A percentile compares a stretch with the other conserved stretches of the same genome.
These are phyloP conservation scores for Meredithiella fracta DNA, from an alignment of 2,329 filamentous ascomycete genomes.

Conservation along the genomic window DNA sequence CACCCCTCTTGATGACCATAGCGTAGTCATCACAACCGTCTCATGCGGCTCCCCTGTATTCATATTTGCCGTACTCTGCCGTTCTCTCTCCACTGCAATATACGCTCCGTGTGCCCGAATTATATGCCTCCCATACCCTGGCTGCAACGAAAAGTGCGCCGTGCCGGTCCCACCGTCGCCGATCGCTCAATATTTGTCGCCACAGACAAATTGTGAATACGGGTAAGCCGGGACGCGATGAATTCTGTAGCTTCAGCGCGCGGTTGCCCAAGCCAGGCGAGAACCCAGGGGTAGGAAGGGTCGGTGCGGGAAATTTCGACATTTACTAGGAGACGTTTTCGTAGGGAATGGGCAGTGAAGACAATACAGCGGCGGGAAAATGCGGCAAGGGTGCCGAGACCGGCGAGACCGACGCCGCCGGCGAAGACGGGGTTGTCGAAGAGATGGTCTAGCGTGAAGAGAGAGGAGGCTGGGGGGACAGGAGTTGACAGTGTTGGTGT, in stretches of 20 bases:
- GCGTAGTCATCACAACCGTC: slow-evolving; percentile 76
- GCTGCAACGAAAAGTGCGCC: slow-evolving; percentile 68
- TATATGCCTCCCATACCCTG: slow-evolving; percentile 78
- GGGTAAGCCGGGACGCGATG: slow-evolving; percentile 39
- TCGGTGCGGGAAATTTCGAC: slow-evolving; percentile 93
- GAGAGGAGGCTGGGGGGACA: slow-evolving; percentile 1
- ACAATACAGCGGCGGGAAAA: slow-evolving; percentile 65
- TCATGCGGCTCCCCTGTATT: slow-evolving; percentile 83
- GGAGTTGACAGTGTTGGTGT: background rate
- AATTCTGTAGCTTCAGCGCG: slow-evolving; percentile 44
- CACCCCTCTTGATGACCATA: slow-evolving; percentile 76
- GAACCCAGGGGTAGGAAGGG: slow-evolving; percentile 81
- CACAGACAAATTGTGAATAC: slow-evolving; percentile 43
- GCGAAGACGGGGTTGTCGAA: slow-evolving; percentile 48
- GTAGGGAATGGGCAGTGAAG: slow-evolving; percentile 54
- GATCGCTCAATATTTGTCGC: slow-evolving; percentile 35
- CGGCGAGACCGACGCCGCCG: slow-evolving; percentile 77
- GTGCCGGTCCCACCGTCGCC: slow-evolving; percentile 44
- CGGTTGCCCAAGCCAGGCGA: slow-evolving; percentile 84
- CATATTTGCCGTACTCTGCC: slow-evolving; percentile 67
- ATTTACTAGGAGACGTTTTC: slow-evolving; percentile 77
- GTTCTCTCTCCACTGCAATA: slow-evolving; percentile 71
- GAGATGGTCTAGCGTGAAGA: slow-evolving; percentile 23
- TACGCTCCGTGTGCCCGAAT: slow-evolving; percentile 76
- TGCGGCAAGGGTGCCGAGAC: slow-evolving; percentile 65